Evolutionary conservation across 2,329 filamentous ascomycete genomes (phyloP), one percentile per base, ranked within the genome.

Genomic region (Metarhizium anisopliae): DNA sequence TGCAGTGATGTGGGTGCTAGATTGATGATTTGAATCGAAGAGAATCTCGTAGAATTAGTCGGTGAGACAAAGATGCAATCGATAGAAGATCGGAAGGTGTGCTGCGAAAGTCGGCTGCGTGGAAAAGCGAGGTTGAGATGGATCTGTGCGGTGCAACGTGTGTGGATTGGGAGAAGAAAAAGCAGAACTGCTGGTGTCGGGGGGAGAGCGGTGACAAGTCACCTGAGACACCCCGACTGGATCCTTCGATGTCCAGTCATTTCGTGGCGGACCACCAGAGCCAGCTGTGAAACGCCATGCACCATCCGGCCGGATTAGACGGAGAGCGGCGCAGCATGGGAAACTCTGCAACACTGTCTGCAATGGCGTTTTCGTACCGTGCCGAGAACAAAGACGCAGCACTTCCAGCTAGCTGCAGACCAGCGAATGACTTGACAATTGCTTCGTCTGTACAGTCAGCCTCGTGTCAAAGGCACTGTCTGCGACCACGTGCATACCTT

Each of bases 131-230:
- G 18, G 8, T 30, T 14, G 45, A 11, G 45, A 10, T 30, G 8
- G 25, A 16, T 3, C 32, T 49, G 45, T 29, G 7, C 30, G 30
- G 45, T 30, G 20, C 29, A 11, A 42, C 20, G 11, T 7, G 14
- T 40, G 53, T 47, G 38, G 0, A 30, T 51, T 42, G 43, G 43
- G 43, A 54, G 43, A 55, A 40, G 52, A 30, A 50, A 47, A 52
- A 42, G 18, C 25, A 30, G 38, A 53, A 35, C 20, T 14, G 25
- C 18, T 16, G 45, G 18, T 32, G 51, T 30, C 40, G 55, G 49
- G 55, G 49, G 52, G 47, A 47, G 52, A 52, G 55, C 49, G 50
- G 30, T 25, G 43, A 50, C 29, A 53, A 47, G 53, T 53, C 50
- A 51, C 45, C 38, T 50, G 53, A 55, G 53, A 50, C 45, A 45